A percentile compares a stretch with the other conserved stretches of the same genome.
These are phyloP conservation scores for Penicillium sp. DNA, from an alignment of 2,329 filamentous ascomycete species.

Conservation along the genomic window DNA sequence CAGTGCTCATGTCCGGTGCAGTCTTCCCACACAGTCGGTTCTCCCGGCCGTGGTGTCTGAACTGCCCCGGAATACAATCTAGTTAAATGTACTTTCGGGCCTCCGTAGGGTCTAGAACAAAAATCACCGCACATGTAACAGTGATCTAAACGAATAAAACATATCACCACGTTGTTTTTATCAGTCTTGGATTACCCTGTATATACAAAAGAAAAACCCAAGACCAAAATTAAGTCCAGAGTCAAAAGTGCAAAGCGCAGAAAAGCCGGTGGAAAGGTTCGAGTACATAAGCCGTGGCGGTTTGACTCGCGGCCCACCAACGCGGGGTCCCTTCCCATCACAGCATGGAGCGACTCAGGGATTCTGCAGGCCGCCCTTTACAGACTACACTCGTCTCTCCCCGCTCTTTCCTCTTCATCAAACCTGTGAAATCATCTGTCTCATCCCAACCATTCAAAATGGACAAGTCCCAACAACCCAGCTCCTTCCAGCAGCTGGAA, in stretches of 20 bases:
- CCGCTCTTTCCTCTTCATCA: constrained; percentile 36
- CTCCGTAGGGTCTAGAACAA: background rate
- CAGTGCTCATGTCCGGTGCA: constrained; percentile 42
- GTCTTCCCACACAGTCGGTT: constrained; percentile 42
- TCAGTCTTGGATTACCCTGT: background rate
- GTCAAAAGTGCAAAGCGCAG: background rate
- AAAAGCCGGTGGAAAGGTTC: background rate
- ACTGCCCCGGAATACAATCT: constrained; percentile 14
- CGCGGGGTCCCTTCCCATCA: constrained; percentile 28
- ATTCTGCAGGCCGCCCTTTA: constrained; percentile 27
- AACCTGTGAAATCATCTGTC: constrained; percentile 19
- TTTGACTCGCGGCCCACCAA: constrained; percentile 14
- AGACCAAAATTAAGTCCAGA: background rate
- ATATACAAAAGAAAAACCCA: too few relatives aligned
- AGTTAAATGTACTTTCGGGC: background rate
- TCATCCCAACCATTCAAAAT: constrained; percentile 51
- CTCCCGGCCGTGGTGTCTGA: constrained; percentile 41
- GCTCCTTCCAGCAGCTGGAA: constrained; percentile 98
- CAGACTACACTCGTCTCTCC: constrained; percentile 39
- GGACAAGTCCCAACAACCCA: constrained; percentile 90
- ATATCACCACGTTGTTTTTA: background rate
- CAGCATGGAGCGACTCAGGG: constrained; percentile 24
- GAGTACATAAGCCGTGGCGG: constrained; percentile 17
- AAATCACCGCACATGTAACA: background rate
- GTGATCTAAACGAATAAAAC: background rate